Percentiles rank a stretch among this genome's conserved stretches.
Evolutionary conservation across 1,284 basidiomycete species (phyloP).

Genomic region (Trametes polyzona): DNA sequence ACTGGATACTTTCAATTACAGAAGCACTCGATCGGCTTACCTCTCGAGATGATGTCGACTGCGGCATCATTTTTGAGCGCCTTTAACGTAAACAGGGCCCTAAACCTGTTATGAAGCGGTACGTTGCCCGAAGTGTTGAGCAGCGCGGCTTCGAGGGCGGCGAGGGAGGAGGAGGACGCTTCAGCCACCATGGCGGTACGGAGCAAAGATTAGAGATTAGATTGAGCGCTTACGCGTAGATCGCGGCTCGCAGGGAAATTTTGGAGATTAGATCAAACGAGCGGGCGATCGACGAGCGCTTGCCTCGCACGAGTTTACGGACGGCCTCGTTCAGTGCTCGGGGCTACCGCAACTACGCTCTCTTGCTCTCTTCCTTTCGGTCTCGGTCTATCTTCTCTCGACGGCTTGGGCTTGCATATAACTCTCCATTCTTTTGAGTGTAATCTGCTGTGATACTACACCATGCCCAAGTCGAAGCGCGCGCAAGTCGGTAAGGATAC

Average conservation of each 20-base stretch:
- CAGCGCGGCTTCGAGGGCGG: slow-evolving; percentile 67
- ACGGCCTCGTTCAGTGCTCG: no score
- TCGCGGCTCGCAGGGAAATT: slow-evolving; percentile 24
- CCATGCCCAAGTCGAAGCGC: slow-evolving; percentile 89
- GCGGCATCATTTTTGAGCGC: slow-evolving; percentile 82
- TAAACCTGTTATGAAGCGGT: slow-evolving; percentile 88
- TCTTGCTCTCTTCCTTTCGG: neutral
- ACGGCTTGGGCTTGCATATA: no score
- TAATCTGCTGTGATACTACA: slow-evolving; percentile 20
- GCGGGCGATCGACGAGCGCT: slow-evolving; percentile 15
- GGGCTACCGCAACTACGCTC: neutral
- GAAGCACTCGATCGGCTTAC: slow-evolving; percentile 42
- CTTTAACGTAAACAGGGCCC: slow-evolving; percentile 94
- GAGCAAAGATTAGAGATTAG: slow-evolving; percentile 31
- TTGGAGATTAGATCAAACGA: slow-evolving; percentile 28
- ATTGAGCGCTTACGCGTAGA: slow-evolving; percentile 16
- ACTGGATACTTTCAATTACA: neutral
- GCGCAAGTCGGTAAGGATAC: slow-evolving; percentile 69
- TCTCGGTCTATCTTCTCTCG: neutral
- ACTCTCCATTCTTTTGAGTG: slow-evolving; percentile 15
- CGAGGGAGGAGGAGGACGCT: slow-evolving; percentile 31
- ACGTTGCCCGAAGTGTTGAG: slow-evolving; percentile 78
- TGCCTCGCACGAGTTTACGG: slow-evolving; percentile 7
- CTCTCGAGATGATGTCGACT: slow-evolving; percentile 85
- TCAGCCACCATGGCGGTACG: slow-evolving; percentile 36